These are phyloP conservation scores for Helminthosporium solani DNA, from an alignment of 2,329 filamentous ascomycete genomes.

Conservation along the genomic window DNA sequence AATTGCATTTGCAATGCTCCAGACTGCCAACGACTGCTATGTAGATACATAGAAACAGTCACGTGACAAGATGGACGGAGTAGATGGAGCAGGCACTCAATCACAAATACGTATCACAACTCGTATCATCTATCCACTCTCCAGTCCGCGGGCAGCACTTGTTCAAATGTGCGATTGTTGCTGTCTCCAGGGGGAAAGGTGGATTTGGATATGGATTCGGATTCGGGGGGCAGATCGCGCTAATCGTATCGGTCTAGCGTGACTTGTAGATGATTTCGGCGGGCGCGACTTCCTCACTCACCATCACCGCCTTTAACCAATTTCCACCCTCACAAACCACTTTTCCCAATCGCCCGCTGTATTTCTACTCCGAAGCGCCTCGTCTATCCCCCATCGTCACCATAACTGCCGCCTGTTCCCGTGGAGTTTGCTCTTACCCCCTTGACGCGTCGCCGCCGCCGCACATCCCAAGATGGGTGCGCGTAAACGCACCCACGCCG, in stretches of 20 bases:
- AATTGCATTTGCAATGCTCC: no score
- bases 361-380: slow-evolving; percentile 1
- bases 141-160: no score
- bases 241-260: background rate
- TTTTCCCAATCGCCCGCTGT: background rate
- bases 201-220: no score
- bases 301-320: background rate
- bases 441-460: slow-evolving; percentile 11
- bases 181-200: no score
- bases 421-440: slow-evolving; percentile 3
- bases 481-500: slow-evolving; percentile 48
- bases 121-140: no score
- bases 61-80: no score
- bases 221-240: background rate
- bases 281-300: background rate
- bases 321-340: background rate
- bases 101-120: no score
- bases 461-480: slow-evolving; percentile 43
- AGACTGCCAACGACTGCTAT: no score
- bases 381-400: background rate
- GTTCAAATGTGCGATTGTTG: no score
- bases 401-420: background rate
- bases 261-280: background rate
- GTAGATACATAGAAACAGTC: no score
- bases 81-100: no score